Evolutionary conservation across 1,284 basidiomycete genomes (phyloP).

Genomic region (Irpex sp.): DNA sequence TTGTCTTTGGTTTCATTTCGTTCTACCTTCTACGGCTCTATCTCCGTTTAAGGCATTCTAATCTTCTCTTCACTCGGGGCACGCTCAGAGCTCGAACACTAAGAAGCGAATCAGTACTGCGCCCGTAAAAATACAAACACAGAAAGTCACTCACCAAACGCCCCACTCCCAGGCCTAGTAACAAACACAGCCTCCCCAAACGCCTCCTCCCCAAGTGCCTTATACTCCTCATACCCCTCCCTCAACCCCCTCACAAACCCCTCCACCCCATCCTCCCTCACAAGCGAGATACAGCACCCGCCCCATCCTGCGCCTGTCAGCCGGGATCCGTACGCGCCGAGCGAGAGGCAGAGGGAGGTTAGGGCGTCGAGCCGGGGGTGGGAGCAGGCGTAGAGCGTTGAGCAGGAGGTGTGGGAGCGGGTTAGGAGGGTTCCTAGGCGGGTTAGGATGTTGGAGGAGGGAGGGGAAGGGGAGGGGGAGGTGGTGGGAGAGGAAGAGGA

Average conservation of each 20-base stretch:
- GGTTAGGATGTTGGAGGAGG: slow-evolving; percentile 27
- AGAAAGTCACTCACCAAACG: slow-evolving; percentile 56
- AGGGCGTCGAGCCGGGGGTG: slow-evolving; percentile 74
- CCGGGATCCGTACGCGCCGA: slow-evolving; percentile 69
- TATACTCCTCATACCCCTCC: slow-evolving; percentile 58
- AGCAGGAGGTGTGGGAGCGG: slow-evolving; percentile 67
- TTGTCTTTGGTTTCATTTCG: too few relatives aligned
- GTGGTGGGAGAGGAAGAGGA: neutral
- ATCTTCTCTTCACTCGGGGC: too few relatives aligned
- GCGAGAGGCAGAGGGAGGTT: slow-evolving; percentile 49
- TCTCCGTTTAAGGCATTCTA: too few relatives aligned
- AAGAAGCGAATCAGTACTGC: too few relatives aligned
- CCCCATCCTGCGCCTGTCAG: slow-evolving; percentile 72
- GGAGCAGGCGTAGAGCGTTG: slow-evolving; percentile 70
- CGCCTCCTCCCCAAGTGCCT: slow-evolving; percentile 50
- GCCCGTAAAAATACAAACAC: too few relatives aligned
- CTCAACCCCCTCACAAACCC: slow-evolving; percentile 64
- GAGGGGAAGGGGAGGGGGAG: neutral
- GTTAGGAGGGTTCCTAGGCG: slow-evolving; percentile 74
- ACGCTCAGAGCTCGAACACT: too few relatives aligned
- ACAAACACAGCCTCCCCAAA: slow-evolving; percentile 73
- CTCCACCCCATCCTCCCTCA: slow-evolving; percentile 61
- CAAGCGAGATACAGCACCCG: slow-evolving; percentile 81
- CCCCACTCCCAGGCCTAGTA: slow-evolving; percentile 81
- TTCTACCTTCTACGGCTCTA: too few relatives aligned